Evolutionary conservation across 1,139 yeast genomes (phyloP).

Genomic region (Suhomyces terraborum): DNA sequence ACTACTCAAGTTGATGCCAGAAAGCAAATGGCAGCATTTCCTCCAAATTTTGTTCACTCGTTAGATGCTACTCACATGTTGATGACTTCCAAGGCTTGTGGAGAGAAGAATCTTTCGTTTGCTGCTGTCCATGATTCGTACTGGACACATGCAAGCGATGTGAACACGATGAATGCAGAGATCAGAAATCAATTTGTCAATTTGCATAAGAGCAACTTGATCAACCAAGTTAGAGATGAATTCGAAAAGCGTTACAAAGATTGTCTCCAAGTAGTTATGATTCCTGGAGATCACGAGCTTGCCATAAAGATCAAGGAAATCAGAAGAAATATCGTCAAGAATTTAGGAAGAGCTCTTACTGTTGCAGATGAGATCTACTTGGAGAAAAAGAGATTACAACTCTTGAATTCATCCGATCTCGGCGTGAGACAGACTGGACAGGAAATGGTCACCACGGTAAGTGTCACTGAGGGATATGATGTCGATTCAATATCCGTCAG

Average conservation of each 20-base stretch:
- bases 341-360: conserved; percentile 59
- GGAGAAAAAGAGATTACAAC: conserved; percentile 63
- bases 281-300: conserved; percentile 55
- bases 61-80: conserved; percentile 97
- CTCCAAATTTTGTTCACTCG: conserved; percentile 95
- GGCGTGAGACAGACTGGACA: conserved; percentile 53
- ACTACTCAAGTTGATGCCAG: conserved; percentile 81
- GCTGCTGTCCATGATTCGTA: conserved; percentile 98
- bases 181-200: conserved; percentile 80
- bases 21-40: conserved; percentile 90
- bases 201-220: conserved; percentile 72
- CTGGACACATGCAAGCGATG: conserved; percentile 95
- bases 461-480: conserved; percentile 53
- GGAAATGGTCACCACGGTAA: conserved; percentile 71
- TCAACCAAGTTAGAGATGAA: conserved; percentile 71
- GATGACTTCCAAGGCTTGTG: conserved; percentile 80
- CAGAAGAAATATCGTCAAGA: conserved; percentile 51
- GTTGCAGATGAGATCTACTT: conserved; percentile 72
- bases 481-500: conserved; percentile 29
- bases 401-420: conserved; percentile 56
- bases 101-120: conserved; percentile 67
- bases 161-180: conserved; percentile 68
- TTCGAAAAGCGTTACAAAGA: conserved; percentile 79
- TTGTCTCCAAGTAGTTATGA: conserved; percentile 59
- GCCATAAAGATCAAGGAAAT: conserved; percentile 53